These are phyloP conservation scores for Metschnikowia bowlesiae DNA, from an alignment of 805 yeast genomes.

Conservation along the genomic window DNA sequence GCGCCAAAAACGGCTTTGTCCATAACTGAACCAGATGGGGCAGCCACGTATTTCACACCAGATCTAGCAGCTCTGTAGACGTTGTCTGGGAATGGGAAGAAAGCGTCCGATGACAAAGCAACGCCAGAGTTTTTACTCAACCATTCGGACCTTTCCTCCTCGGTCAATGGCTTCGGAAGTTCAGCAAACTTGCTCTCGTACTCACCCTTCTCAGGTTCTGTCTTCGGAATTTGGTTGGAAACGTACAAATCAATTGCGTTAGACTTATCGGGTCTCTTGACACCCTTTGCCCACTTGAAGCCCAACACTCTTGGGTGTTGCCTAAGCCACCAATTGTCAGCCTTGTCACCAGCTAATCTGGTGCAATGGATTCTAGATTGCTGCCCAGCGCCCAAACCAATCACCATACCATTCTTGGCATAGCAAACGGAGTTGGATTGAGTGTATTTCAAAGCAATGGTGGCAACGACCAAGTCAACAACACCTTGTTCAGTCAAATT, in stretches of 20 bases:
- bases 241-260: conserved; percentile 96
- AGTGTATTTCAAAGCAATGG: conserved; percentile 94
- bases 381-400: conserved; percentile 99
- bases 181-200: conserved; percentile 84
- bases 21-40: conserved; percentile 97
- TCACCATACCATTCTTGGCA: conserved; percentile 98
- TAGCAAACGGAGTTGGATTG: conserved; percentile 98
- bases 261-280: conserved; percentile 97
- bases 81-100: conserved; percentile 99
- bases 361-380: conserved; percentile 99
- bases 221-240: conserved; percentile 82
- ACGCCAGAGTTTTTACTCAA: conserved; percentile 73
- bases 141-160: conserved; percentile 86
- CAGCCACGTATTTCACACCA: conserved; percentile 94
- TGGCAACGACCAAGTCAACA: conserved; percentile 93
- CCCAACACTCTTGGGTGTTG: conserved; percentile 93
- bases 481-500: conserved; percentile 86
- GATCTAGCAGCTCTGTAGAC: conserved; percentile 96
- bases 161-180: conserved; percentile 79
- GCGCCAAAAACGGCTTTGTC: conserved; percentile 95
- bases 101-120: conserved; percentile 94
- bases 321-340: conserved; percentile 99
- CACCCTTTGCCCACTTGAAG: conserved; percentile 97
- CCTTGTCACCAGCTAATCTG: conserved; percentile 98
- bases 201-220: conserved; percentile 90